Percentiles rank a stretch among this genome's conserved stretches.
Conservation (phyloP, 140 eudicot species). For the Stevia rebaudiana region DNA sequence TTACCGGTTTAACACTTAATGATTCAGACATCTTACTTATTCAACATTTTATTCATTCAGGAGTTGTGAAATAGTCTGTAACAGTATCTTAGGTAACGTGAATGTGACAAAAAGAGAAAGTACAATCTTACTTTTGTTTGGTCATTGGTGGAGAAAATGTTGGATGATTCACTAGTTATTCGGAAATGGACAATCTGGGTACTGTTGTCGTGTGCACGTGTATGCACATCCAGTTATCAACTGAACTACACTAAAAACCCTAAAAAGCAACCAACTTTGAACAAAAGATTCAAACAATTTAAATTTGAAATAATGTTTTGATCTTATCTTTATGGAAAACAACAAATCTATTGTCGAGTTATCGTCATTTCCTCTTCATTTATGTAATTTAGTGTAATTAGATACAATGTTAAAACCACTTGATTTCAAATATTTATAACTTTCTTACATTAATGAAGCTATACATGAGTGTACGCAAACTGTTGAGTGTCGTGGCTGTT, state of each 20-base stretch:
- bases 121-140: no score
- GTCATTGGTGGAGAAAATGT: conserved; percentile 29
- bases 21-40: no score
- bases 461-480: not conserved
- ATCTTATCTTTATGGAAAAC: not conserved
- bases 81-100: not conserved
- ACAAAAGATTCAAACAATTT: not conserved
- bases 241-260: no score
- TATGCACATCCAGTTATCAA: no score
- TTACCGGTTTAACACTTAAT: no score
- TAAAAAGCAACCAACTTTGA: not conserved
- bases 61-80: no score
- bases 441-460: not conserved
- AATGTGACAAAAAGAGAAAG: no score
- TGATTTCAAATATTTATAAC: not conserved
- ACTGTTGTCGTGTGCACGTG: no score
- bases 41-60: no score
- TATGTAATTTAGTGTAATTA: no score
- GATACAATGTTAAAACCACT: not conserved
- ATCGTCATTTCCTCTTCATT: no score
- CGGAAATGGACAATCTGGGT: conserved; percentile 1
- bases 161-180: conserved; percentile 7
- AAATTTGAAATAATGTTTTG: not conserved
- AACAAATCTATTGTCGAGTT: no score
- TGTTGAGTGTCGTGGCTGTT: not conserved